Conservation (phyloP, 1,139 yeast genomes). For the Hyphopichia buzzinii region DNA sequence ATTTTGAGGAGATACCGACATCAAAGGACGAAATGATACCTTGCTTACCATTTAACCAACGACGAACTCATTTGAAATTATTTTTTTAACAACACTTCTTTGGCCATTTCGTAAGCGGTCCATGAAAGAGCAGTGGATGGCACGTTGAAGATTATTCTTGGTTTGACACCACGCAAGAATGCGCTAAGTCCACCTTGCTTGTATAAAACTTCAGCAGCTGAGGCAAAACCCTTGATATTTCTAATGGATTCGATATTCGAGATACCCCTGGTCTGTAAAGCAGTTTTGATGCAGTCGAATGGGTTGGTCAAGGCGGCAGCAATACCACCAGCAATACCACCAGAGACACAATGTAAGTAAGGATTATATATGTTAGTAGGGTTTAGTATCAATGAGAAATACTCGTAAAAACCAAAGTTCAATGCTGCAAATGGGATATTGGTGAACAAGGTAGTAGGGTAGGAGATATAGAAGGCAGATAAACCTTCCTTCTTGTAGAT, state of each 20-base stretch:
- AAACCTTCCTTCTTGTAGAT: conserved; percentile 78
- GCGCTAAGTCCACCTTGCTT: conserved; percentile 66
- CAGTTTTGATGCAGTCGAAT: conserved; percentile 89
- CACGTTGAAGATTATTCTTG: conserved; percentile 88
- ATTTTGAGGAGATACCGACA: too few species aligned
- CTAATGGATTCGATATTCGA: conserved; percentile 51
- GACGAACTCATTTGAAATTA: too few species aligned
- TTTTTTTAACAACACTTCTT: conserved; percentile 51
- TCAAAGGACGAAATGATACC: too few species aligned
- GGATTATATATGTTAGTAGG: conserved; percentile 85
- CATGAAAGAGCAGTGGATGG: conserved; percentile 98
- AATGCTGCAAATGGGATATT: conserved; percentile 95
- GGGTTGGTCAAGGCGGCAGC: conserved; percentile 98
- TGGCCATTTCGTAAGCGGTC: conserved; percentile 99
- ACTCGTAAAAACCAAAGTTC: conserved; percentile 92
- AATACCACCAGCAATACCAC: conserved; percentile 93
- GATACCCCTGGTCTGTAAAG: conserved; percentile 74
- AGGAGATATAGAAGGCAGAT: conserved; percentile 82
- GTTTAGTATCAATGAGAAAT: conserved; percentile 71
- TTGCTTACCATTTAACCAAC: too few species aligned
- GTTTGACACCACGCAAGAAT: conserved; percentile 81
- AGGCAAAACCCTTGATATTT: conserved; percentile 62
- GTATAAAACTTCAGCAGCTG: conserved; percentile 72
- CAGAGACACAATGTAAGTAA: conserved; percentile 85
- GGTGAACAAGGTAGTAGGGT: conserved; percentile 92